Base-by-base conservation (phyloP, 495 filamentous ascomycete genomes). In the Apiosordaria backusii region DNA sequence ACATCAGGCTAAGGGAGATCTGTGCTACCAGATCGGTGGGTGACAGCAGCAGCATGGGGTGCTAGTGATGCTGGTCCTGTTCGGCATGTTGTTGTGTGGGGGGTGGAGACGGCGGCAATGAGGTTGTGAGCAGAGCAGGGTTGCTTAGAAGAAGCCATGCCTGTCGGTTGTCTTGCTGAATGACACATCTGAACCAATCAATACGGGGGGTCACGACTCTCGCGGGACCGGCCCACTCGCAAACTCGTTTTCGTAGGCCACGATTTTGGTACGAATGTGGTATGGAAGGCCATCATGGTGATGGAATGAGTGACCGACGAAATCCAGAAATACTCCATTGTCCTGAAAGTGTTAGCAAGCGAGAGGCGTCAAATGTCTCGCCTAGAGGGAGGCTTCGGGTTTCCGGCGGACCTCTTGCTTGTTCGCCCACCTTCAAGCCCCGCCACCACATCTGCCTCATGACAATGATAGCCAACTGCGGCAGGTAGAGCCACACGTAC, bases 1-100 rank as follows among this genome's bases (percentile, higher is more conserved):
- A 27, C 59, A 27, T n/a, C 25, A 61, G 13, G 59, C 25, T 61
- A 61, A 35, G 60, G 62, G 62, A 68, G 66, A 68, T 68, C 66
- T 68, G 66, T 68, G 40, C 62, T 19, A 68, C 66, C 45, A 65
- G 62, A 62, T 52, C 62, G 62, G 35, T 59, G 66, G 62, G 62
- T 68, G 66, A 65, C 62, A 65, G 57, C 66, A 68, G 66, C 16
- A 55, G 29, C 59, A 26, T 26, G 58, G 16, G 58, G 58, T 27
- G 58, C 58, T 26, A 61, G 16, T 61, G n/a, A 45, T 29, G 13
- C 18, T n/a, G 24, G 59, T 4, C 57, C 57, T 59, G 18, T 59
- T 23, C 57, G 5, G 4, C 19, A 26, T 24, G 24, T 26, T 18
- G 23, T 45, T 45, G 35, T 45, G 35, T 45, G 35, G 10, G 35